phyloP scores from a whole-genome alignment of 768 basidiomycete species.

The Aureoboletus auriporus region DNA sequence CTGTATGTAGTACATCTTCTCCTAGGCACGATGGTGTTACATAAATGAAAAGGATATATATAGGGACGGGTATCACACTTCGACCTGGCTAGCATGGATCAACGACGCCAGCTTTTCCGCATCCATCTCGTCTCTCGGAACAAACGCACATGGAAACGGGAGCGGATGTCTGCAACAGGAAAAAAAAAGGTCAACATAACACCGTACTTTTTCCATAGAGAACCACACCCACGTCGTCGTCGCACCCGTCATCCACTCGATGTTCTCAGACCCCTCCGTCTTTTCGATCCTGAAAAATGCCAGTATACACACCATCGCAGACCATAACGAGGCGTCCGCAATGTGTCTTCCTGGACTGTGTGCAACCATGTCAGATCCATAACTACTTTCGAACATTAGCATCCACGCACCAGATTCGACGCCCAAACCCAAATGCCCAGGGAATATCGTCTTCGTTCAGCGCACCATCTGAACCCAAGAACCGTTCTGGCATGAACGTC shows the following conservation, averaged over 20 bases:
- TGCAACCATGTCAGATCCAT: background rate
- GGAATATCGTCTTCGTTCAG: constrained; percentile 11
- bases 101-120: constrained; percentile 9
- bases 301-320: constrained; percentile 17
- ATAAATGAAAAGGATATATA: background rate
- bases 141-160: constrained; percentile 14
- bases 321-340: constrained; percentile 21
- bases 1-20: no score
- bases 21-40: no score
- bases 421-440: constrained; percentile 20
- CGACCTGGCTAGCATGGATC: constrained; percentile 1
- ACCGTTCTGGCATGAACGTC: constrained; percentile 37
- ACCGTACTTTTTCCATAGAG: background rate
- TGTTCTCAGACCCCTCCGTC: constrained; percentile 11
- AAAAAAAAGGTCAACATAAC: background rate
- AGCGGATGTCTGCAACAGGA: constrained; percentile 8
- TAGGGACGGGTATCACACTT: background rate
- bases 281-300: constrained; percentile 15
- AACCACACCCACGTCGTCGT: background rate
- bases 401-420: constrained; percentile 16
- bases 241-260: constrained; percentile 18
- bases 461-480: constrained; percentile 20
- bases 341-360: constrained; percentile 19
- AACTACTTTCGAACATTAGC: background rate
- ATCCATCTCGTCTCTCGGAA: constrained; percentile 17